Evolutionary conservation across 371 early-diverging fungal species (phyloP), one percentile per base, ranked within the genome.

Genomic region (Rhizopus arrhizus): DNA sequence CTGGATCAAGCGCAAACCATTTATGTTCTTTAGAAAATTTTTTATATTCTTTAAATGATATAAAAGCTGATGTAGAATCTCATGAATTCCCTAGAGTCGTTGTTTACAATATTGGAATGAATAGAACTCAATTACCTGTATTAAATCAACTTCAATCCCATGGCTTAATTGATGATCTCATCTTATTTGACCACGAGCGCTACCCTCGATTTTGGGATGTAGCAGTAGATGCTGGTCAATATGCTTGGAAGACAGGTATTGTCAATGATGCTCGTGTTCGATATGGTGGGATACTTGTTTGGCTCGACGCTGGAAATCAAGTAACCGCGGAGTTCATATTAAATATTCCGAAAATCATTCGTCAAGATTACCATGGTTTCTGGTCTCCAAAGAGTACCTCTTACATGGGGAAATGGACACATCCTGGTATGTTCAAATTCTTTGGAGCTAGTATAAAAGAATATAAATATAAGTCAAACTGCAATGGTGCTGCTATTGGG

Each of bases 401-500:
- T 47, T 58, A 61, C 0, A 84, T 85, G 71, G 70, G 56, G 1
- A 73, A 75, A 31, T 85, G 83, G 74, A 87, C 86, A 0, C 86
- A 87, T 54, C 74, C 62, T 3, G 88, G 88, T 3, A 64, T 85
- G 73, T 82, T 73, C n/a, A 66, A 78, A n/a, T 87, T 72, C 53
- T 85, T 72, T 64, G 67, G 66, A 6, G 83, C 74, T 12, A 58
- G 72, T 35, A 11, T 64, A 13, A 72, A 69, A 12, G 59, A 65
- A 8, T 87, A 81, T 61, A 70, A 69, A 4, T 63, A 70, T 8
- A 75, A 77, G 35, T 59, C 66, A n/a, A 87, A 87, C 55, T 87
- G 88, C 64, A 87, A 87, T 56, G 88, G 84, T 4, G 88, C 88
- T 2, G 79, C 80, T 1, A 69, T 85, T 36, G 82, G 79, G 0